Base-by-base conservation (phyloP, 2,329 filamentous ascomycete genomes). In the Cercospora zeae-maydis region DNA sequence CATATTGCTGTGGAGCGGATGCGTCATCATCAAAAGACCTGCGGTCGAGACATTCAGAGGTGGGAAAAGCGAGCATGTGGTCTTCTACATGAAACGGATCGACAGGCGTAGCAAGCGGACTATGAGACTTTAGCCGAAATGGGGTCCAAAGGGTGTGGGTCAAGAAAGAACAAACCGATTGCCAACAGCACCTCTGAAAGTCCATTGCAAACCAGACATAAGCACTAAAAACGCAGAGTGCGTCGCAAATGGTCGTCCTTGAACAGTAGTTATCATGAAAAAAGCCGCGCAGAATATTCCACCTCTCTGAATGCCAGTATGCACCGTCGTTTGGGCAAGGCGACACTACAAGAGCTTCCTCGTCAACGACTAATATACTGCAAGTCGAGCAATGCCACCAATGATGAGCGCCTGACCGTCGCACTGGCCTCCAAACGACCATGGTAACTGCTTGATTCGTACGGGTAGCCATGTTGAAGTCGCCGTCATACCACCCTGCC, bases 81-180 rank as follows among this genome's bases (percentile, higher is more conserved):
- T 36, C 24, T 34, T 58, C 24, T 59, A 63, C 31, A 27, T 59
- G 61, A 63, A 55, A 63, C 62, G 39, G 31, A 21, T 55, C 55
- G 21, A 45, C 31, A 47, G 45, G 55, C 39, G 24, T 51, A 11
- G 37, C 53, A 62, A 62, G 59, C 59, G 54, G 11, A 31, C 42
- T 49, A 49, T 11, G 42, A 19, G 24, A n/a, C 13, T 27, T 49
- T 49, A 49, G 42, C 42, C 42, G 42, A 49, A 49, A 14, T 6
- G 42, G 21, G 42, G 21, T 11, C 6, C 21, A 11, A 47, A 21
- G 42, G 42, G 24, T 49, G 42, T 49, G 42, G 42, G 42, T 27
- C 42, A 49, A 21, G 21, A 49, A 21, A 24, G 19, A 49, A 27
- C 42, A 14, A 19, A 27, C 19, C 42, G 8, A 49, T 34, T 19